Evolutionary conservation across 805 yeast species (phyloP).

Genomic region (Kregervanrija delftensis): DNA sequence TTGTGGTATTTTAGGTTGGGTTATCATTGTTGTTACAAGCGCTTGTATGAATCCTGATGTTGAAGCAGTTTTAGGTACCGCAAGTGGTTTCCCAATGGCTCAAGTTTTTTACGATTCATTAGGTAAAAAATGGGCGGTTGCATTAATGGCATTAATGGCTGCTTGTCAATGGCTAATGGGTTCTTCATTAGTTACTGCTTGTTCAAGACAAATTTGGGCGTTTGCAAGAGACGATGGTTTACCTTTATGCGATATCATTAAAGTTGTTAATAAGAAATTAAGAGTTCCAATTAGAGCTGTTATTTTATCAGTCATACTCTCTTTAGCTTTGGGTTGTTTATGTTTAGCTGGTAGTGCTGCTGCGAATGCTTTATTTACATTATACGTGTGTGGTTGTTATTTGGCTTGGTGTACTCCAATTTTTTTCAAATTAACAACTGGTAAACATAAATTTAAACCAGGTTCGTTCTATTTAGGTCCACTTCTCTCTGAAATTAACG

Average conservation of each 20-base stretch:
- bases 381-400: slow-evolving; percentile 38
- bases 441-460: slow-evolving; percentile 34
- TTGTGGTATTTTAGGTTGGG: slow-evolving; percentile 38
- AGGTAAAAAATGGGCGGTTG: slow-evolving; percentile 44
- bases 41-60: slow-evolving; percentile 29
- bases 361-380: slow-evolving; percentile 41
- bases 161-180: slow-evolving; percentile 45
- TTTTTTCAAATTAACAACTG: slow-evolving; percentile 33
- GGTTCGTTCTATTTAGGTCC: slow-evolving; percentile 38
- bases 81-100: slow-evolving; percentile 38
- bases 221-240: slow-evolving; percentile 47
- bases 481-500: slow-evolving; percentile 26
- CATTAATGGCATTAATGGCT: slow-evolving; percentile 41
- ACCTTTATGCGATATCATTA: slow-evolving; percentile 36
- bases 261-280: slow-evolving; percentile 34
- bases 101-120: slow-evolving; percentile 40
- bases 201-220: slow-evolving; percentile 47
- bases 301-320: slow-evolving; percentile 31
- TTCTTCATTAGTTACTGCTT: slow-evolving; percentile 38
- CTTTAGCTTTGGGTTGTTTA: slow-evolving; percentile 33
- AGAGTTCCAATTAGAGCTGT: slow-evolving; percentile 41
- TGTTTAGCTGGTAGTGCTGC: slow-evolving; percentile 36
- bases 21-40: slow-evolving; percentile 33
- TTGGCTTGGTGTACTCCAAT: slow-evolving; percentile 40
- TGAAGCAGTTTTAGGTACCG: slow-evolving; percentile 23